phyloP scores from a whole-genome alignment of 2,329 filamentous ascomycete species.

The Fusarium ramigenum region DNA sequence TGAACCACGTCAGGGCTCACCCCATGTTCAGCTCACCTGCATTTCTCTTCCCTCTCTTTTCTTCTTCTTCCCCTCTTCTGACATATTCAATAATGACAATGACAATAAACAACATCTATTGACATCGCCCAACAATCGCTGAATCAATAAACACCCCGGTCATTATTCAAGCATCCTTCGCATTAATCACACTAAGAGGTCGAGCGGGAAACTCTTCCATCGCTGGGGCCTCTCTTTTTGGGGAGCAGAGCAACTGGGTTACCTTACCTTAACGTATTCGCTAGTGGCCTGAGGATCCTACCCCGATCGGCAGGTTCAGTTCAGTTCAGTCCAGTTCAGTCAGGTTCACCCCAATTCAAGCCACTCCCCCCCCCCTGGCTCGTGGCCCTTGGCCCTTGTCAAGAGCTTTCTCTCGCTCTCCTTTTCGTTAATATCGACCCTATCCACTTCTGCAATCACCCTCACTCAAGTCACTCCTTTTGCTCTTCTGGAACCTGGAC shows the following conservation, averaged over 20 bases:
- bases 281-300: constrained; percentile 47
- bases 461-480: constrained; percentile 55
- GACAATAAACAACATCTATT: constrained; percentile 1
- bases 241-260: constrained; percentile 1
- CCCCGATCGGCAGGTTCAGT: constrained; percentile 48
- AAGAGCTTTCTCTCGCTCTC: constrained; percentile 47
- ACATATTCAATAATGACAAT: not conserved
- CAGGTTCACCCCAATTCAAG: constrained; percentile 39
- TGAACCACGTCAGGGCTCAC: constrained; percentile 32
- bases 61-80: constrained; percentile 14
- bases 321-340: constrained; percentile 19
- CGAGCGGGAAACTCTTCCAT: constrained; percentile 32
- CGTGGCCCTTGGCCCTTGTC: constrained; percentile 36
- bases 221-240: constrained; percentile 36
- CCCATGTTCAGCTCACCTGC: constrained; percentile 34
- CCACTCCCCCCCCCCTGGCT: constrained; percentile 43
- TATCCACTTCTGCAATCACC: constrained; percentile 51
- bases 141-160: not conserved
- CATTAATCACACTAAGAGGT: constrained; percentile 33
- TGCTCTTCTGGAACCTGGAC: constrained; percentile 42
- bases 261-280: constrained; percentile 19
- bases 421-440: constrained; percentile 52
- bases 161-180: constrained; percentile 8
- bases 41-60: constrained; percentile 21
- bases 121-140: constrained; percentile 3